These are phyloP conservation scores for Ilex aquifolium DNA, from an alignment of 257 asterid species.

Conservation along the genomic window DNA sequence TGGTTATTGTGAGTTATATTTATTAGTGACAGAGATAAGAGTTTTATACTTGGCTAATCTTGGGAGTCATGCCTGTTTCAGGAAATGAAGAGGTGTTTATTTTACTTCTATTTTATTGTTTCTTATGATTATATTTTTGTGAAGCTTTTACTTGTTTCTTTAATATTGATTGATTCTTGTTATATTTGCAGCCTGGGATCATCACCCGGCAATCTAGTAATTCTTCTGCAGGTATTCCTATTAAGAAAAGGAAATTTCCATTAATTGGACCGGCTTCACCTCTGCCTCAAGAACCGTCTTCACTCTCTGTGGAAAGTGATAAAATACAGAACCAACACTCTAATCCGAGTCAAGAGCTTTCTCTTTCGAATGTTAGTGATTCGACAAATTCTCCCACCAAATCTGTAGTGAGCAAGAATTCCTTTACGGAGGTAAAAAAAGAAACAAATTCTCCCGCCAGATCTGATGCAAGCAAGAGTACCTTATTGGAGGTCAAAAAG, in stretches of 20 bases:
- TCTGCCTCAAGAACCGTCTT: conserved; percentile 33
- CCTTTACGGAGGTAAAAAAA: conserved; percentile 23
- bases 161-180: conserved; percentile 9
- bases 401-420: conserved; percentile 29
- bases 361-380: conserved; percentile 9
- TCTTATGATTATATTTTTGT: background rate
- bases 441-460: conserved; percentile 24
- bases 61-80: conserved; percentile 40
- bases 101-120: conserved; percentile 14
- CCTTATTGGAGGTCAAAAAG: conserved; percentile 23
- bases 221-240: conserved; percentile 57
- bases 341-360: conserved; percentile 20
- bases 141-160: background rate
- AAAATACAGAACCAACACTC: conserved; percentile 17
- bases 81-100: conserved; percentile 46
- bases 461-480: conserved; percentile 29
- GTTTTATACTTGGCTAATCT: conserved; percentile 5
- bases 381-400: conserved; percentile 15
- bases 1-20: no score
- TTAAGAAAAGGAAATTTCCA: conserved; percentile 73
- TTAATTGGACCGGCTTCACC: conserved; percentile 43
- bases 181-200: conserved; percentile 44
- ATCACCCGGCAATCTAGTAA: conserved; percentile 40
- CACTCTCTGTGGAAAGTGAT: conserved; percentile 17
- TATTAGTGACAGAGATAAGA: no score